phyloP scores from a whole-genome alignment of 257 asterid species.

The Pogostemon cablin region DNA sequence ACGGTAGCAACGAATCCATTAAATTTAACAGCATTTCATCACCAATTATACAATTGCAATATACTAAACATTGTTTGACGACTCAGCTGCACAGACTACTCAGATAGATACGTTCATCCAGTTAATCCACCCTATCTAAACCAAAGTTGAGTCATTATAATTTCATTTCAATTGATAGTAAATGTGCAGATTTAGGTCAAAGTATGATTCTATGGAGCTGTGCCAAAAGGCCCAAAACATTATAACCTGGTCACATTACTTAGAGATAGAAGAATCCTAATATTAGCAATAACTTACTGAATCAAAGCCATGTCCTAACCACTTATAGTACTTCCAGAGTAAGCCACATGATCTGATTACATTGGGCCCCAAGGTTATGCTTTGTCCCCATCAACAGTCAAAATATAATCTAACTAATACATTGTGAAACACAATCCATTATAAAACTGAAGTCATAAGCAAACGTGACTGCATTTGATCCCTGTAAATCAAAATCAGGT shows the following conservation, averaged over 20 bases:
- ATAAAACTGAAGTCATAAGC: not conserved
- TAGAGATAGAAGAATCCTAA: slow-evolving; percentile 1
- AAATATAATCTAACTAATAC: not conserved
- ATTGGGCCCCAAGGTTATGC: not conserved
- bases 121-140: not conserved
- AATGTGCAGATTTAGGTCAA: not conserved
- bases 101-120: not conserved
- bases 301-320: not conserved
- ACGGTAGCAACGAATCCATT: slow-evolving; percentile 3
- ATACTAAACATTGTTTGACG: not conserved
- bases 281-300: not conserved
- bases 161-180: not conserved
- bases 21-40: not conserved
- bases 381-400: not conserved
- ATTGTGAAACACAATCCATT: not conserved
- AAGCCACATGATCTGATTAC: not conserved
- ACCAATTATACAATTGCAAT: not conserved
- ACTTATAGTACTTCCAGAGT: slow-evolving; percentile 1
- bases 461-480: not conserved
- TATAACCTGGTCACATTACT: not conserved
- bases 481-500: not conserved
- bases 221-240: too few species aligned
- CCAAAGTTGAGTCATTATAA: slow-evolving; percentile 11
- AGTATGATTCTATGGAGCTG: not conserved
- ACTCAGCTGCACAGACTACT: not conserved